Base-by-base conservation (phyloP, 116 monocot genomes). In the Zostera marina region DNA sequence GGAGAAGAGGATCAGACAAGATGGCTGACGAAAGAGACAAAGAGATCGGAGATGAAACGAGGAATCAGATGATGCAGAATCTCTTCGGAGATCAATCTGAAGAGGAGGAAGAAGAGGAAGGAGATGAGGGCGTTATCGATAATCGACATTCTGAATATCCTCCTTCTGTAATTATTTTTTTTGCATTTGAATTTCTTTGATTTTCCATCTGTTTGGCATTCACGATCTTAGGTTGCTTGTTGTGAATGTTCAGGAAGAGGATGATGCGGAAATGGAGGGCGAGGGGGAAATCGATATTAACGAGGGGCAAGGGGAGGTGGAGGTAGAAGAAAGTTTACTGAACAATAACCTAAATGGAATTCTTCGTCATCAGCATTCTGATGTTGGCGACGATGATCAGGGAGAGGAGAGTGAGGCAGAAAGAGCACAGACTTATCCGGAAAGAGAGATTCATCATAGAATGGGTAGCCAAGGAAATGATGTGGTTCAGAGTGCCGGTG, bases 11-110 rank as follows among this genome's bases (percentile, higher is more conserved):
- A 32, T 2, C 4, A 32, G 32, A 32, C 4, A 5, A 32, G 32
- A 32, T 32, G 32, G 4, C 32, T 32, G 32, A 5, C 32, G 32
- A 32, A 32, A 32, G 81, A 47, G 70, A 70, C n/a, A 41, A 75
- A 49, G 84, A 82, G 41, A 72, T 74, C 22, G 79, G 62, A 52
- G 85, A 75, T 39, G 79, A 74, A 77, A 77, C 76, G 47, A 63
- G 92, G 71, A 84, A 79, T 59, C 64, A 87, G 77, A 93, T 93
- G 84, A 87, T 93, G 84, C 92, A 93, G 74, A 87, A 93, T 53
- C 76, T 93, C 59, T 93, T 93, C 59, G 92, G 92, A 3, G 92
- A 93, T 39, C 92, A 93, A 47, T 93, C 84, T 21, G 92, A 92
- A 58, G 91, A 92, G 23, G 87, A 80, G 47, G 79, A 81, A n/a